Percentiles rank a stretch among this genome's conserved stretches.
Conservation (phyloP, 768 basidiomycete genomes). For the Leccinum longicurvipes region DNA sequence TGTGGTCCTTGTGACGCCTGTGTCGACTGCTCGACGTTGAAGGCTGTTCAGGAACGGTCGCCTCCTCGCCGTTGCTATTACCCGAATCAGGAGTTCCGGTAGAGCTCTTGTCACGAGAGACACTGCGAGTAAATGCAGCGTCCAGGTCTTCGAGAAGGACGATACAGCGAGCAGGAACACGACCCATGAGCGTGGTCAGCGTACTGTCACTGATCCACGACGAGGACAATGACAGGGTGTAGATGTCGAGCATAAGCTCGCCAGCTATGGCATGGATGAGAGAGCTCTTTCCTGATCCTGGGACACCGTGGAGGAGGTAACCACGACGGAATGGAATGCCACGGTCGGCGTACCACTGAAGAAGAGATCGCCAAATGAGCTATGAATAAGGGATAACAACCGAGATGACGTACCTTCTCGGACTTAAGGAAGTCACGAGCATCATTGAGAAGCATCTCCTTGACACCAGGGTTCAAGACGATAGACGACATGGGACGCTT, state of each 20-base stretch:
- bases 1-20: slow-evolving; percentile 49
- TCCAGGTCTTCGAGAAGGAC: slow-evolving; percentile 90
- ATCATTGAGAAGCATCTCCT: slow-evolving; percentile 83
- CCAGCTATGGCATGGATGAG: slow-evolving; percentile 87
- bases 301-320: slow-evolving; percentile 79
- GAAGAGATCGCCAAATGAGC: slow-evolving; percentile 1
- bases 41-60: slow-evolving; percentile 26
- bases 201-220: slow-evolving; percentile 89
- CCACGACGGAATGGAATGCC: slow-evolving; percentile 91
- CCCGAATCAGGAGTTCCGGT: slow-evolving; percentile 42
- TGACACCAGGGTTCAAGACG: slow-evolving; percentile 83
- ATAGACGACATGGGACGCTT: slow-evolving; percentile 88
- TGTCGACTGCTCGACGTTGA: slow-evolving; percentile 38
- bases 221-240: slow-evolving; percentile 82
- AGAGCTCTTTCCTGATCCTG: slow-evolving; percentile 84
- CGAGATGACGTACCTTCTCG: slow-evolving; percentile 56
- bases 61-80: slow-evolving; percentile 34
- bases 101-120: slow-evolving; percentile 56
- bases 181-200: slow-evolving; percentile 80
- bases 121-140: slow-evolving; percentile 80
- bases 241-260: slow-evolving; percentile 86
- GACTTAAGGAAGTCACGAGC: slow-evolving; percentile 80
- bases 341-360: slow-evolving; percentile 87
- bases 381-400: not conserved
- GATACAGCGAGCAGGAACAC: slow-evolving; percentile 81